Evolutionary conservation across 2,329 filamentous ascomycete species (phyloP).

Genomic region (Clarireedia hainanense): DNA sequence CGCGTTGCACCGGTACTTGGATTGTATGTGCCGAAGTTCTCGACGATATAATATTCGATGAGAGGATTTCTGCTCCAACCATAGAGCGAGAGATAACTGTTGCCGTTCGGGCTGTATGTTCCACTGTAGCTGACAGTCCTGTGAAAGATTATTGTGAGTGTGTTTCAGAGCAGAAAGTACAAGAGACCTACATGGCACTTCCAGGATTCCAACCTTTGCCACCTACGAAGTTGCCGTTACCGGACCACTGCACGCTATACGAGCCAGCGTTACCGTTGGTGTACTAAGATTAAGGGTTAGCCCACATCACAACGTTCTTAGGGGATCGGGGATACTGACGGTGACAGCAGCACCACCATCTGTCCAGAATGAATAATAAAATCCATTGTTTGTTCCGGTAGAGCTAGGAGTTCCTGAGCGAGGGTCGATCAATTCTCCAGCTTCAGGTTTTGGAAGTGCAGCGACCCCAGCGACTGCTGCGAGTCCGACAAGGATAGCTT

Average conservation of each 20-base stretch:
- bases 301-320: not conserved
- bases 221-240: conserved; percentile 39
- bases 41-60: conserved; percentile 44
- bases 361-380: conserved; percentile 53
- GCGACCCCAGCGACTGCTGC: not conserved
- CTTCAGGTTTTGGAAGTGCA: not conserved
- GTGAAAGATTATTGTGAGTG: not conserved
- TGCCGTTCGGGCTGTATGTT: conserved; percentile 34
- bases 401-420: not conserved
- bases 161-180: not conserved
- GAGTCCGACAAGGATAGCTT: not conserved
- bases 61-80: conserved; percentile 39
- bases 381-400: conserved; percentile 5
- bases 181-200: conserved; percentile 16
- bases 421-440: not conserved
- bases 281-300: conserved; percentile 31
- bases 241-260: conserved; percentile 43
- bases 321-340: not conserved
- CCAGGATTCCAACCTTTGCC: conserved; percentile 44
- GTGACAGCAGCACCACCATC: conserved; percentile 41
- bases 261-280: conserved; percentile 43
- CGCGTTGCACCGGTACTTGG: conserved; percentile 39
- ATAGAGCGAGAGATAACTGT: conserved; percentile 47
- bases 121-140: conserved; percentile 36
- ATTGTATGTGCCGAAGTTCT: conserved; percentile 43